phyloP scores from a whole-genome alignment of 371 early-diverging fungal species.

The Mucor saturninus region DNA sequence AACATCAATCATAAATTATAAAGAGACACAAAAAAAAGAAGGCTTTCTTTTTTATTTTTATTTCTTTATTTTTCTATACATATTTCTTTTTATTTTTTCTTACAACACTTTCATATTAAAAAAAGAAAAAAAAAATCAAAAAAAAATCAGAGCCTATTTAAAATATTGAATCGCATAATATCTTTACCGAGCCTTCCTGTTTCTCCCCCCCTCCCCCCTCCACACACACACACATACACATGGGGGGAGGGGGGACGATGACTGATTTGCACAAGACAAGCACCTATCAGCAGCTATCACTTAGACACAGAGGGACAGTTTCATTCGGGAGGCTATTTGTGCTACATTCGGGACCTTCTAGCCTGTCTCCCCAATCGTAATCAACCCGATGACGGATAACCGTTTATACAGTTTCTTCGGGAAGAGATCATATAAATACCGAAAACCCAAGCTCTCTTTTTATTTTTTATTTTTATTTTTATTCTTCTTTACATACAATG shows the following conservation, averaged over 20 bases:
- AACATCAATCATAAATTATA: slow-evolving; percentile 15
- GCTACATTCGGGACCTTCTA: slow-evolving; percentile 10
- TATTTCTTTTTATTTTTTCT: background rate
- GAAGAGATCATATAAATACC: background rate
- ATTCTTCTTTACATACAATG: background rate
- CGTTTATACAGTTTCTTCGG: slow-evolving; percentile 10
- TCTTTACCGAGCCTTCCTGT: background rate
- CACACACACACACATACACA: too few relatives aligned
- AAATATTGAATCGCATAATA: background rate
- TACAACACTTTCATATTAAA: slow-evolving; percentile 8
- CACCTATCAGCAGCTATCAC: too few relatives aligned
- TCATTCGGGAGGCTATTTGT: background rate
- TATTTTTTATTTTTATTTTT: background rate
- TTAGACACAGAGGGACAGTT: too few relatives aligned
- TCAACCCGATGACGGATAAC: slow-evolving; percentile 17
- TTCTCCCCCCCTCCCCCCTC: background rate
- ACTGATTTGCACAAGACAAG: too few relatives aligned
- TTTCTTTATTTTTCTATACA: too few relatives aligned
- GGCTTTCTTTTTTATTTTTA: too few relatives aligned
- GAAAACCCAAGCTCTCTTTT: background rate
- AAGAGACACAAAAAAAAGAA: too few relatives aligned
- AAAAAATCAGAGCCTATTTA: background rate
- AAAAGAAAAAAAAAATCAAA: slow-evolving; percentile 1
- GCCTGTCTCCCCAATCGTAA: slow-evolving; percentile 6
- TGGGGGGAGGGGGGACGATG: too few relatives aligned